phyloP scores from a whole-genome alignment of 331 rosid species.

The Dryas integrifolia region DNA sequence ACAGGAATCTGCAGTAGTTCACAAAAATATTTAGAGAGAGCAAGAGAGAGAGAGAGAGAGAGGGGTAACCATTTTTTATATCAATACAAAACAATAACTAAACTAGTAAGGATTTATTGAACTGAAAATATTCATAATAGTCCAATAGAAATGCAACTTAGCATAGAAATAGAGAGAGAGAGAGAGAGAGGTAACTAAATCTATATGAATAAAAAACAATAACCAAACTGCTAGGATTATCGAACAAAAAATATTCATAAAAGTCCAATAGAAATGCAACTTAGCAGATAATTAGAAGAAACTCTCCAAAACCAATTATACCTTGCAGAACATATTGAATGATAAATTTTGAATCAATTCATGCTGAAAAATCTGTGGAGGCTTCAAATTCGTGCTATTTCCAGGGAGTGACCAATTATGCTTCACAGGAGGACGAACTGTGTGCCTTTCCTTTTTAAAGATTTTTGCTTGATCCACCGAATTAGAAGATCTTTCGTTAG shows the following conservation, averaged over 20 bases:
- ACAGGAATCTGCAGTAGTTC: constrained; percentile 82
- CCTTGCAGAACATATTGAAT: constrained; percentile 95
- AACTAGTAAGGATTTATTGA: no score
- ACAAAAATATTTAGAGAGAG: constrained; percentile 12
- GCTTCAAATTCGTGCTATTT: constrained; percentile 48
- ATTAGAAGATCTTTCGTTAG: constrained; percentile 66
- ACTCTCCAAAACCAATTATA: constrained; percentile 27
- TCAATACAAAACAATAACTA: no score
- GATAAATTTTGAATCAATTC: constrained; percentile 93
- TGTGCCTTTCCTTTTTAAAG: constrained; percentile 68
- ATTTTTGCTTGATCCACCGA: constrained; percentile 65
- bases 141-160: no score
- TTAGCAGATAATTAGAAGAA: constrained; percentile 9
- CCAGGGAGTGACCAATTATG: constrained; percentile 96
- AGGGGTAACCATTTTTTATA: no score
- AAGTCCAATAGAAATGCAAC: background rate
- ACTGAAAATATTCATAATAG: no score
- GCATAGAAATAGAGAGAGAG: background rate
- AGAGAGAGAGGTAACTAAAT: background rate
- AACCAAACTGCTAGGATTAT: background rate
- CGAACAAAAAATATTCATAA: background rate
- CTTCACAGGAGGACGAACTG: constrained; percentile 90
- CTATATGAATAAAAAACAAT: background rate
- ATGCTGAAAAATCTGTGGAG: constrained; percentile 94
- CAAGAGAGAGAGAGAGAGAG: no score